Base-by-base conservation (phyloP, 2,329 filamentous ascomycete species). In the Aspergillus latus region DNA sequence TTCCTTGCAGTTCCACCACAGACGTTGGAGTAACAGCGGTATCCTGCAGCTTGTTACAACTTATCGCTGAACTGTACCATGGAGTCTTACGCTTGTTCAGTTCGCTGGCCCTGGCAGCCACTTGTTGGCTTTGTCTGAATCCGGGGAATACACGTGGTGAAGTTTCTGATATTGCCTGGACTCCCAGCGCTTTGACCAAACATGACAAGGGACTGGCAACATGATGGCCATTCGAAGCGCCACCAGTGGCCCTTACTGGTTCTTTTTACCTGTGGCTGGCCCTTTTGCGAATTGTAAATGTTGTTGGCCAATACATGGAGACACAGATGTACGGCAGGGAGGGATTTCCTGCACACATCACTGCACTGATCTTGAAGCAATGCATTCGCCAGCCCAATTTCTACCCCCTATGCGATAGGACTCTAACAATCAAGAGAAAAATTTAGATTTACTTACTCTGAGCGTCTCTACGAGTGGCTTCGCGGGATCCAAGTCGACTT, bases 11-110 rank as follows among this genome's bases (percentile, higher is more conserved):
- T 73, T 70, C 54, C 70, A 73, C 70, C 43, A 54, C 70, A 68
- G 65, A 66, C 66, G 66, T 69, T 68, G 63, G 52, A 54, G 63
- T 60, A 72, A 72, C 68, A 68, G 54, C 66, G 65, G 65, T 59
- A 58, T 68, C 62, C 63, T 72, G 70, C 70, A 70, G 65, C 62
- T 60, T 49, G 21, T 54, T 42, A 57, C 60, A 67, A 66, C 62
- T 51, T 46, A 51, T 39, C 43, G 26, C 47, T 42, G 43, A 34
- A 48, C 8, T 43, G 50, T 58, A 52, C 56, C 55, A 57, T 54
- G 39, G 50, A 28, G 32, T 8, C 48, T 30, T 15, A 28, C 36
- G 29, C 50, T 26, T 53, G 26, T 45, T 21, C 21, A 15, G 39
- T 46, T 49, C 29, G 43, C 15, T 40, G 45, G 46, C 29, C 29